phyloP scores from a whole-genome alignment of 805 yeast species.

The Sugiyamaella marilandica region DNA sequence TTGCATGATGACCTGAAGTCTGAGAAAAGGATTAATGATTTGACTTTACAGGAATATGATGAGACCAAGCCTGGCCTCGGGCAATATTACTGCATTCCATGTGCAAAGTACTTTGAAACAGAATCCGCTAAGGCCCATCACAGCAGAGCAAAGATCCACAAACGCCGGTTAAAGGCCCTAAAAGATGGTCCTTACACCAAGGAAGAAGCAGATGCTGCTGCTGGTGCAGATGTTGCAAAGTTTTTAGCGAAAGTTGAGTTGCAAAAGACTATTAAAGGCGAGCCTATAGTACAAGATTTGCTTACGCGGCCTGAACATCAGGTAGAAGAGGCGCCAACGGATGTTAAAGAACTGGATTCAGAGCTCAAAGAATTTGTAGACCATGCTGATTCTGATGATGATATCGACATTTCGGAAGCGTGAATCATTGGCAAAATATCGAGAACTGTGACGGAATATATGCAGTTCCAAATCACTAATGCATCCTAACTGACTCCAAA shows the following conservation, averaged over 20 bases:
- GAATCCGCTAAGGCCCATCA: constrained; percentile 70
- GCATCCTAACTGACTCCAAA: no score
- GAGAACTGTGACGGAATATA: background rate
- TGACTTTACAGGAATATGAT: constrained; percentile 74
- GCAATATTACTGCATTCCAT: constrained; percentile 88
- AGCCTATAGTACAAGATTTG: constrained; percentile 1
- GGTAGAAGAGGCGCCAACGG: background rate
- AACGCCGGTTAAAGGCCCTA: constrained; percentile 75
- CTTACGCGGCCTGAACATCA: background rate
- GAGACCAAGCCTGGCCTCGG: constrained; percentile 93
- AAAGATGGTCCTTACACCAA: constrained; percentile 78
- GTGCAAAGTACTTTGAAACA: constrained; percentile 87
- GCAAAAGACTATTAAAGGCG: constrained; percentile 9
- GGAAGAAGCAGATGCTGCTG: constrained; percentile 87
- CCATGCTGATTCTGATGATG: background rate
- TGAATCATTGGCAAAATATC: background rate
- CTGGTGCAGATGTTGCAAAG: constrained; percentile 68
- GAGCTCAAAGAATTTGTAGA: background rate
- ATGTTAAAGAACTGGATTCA: background rate
- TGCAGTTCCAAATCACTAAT: no score
- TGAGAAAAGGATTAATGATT: constrained; percentile 54
- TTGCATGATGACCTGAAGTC: constrained; percentile 63
- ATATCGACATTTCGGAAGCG: background rate
- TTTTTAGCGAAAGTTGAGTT: constrained; percentile 48
- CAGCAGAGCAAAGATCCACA: constrained; percentile 71